Base-by-base conservation (phyloP, 805 yeast genomes). In the Candida maesae region DNA sequence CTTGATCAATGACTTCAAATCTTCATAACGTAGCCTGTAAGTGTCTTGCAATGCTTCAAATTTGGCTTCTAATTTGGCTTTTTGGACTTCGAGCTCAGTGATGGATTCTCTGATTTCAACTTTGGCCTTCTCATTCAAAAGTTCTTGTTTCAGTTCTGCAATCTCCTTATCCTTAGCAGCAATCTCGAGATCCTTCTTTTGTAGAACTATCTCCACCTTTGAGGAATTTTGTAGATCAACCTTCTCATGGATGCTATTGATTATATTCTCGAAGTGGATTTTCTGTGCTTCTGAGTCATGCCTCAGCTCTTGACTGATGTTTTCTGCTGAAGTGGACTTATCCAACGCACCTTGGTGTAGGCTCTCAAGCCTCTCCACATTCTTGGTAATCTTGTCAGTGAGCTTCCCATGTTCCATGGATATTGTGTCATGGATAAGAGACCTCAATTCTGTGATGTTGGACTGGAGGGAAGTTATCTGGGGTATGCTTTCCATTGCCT, bases 1-100 rank as follows among this genome's bases (percentile, higher is more conserved):
- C 4, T 47, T 38, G 25, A 58, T 59, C 9, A 68, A 45, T 12
- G 43, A 20, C 29, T 50, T 52, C 29, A 66, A 51, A 20, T 65
- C 59, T 14, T 47, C 47, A 12, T 54, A 52, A 11, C 66, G 52
- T 13, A 45, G 23, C 2, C 35, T 7, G 15, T 65, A 52, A 3
- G 51, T 53, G 4, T 58, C 42, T 16, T 57, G 53, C 34, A 66
- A 39, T 2, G 38, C 12, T 7, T 55, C 56, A 9, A 58, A 14
- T 19, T 46, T 50, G 2, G 52, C 32, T 13, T 52, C 53, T 18
- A 62, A 21, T 24, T 38, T 41, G 0, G 44, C 18, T 35, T 55
- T 58, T 14, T 51, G 27, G 9, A 37, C 45, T 1, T 44, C 37
- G 1, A 63, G 46, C 4, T 33, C 36, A 5, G 39, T 13, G 1